Base-by-base conservation (phyloP, 805 yeast species). In the Kodamaea neixiangensis region DNA sequence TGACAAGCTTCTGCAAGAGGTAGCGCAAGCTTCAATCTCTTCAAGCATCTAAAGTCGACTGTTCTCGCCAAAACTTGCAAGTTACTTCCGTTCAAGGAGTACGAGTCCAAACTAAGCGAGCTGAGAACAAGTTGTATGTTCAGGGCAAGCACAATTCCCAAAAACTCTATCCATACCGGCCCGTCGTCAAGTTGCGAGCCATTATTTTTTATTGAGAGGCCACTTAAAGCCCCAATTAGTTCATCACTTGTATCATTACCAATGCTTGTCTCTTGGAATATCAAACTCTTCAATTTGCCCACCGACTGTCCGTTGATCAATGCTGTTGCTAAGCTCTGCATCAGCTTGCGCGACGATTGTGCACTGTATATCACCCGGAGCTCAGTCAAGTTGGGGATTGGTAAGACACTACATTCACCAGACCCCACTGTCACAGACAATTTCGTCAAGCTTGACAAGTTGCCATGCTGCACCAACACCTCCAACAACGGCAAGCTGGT, bases 81-180 rank as follows among this genome's bases (percentile, higher is more conserved):
- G 0, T 57, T 20, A 39, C 54, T 41, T 7, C 46, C 43, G 18
- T 46, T 42, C 44, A 63, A 66, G 34, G 67, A 64, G 6, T 48
- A 49, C 3, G 42, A 20, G 14, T 35, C 53, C 14, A 45, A 5
- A 15, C 41, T 34, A 33, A 45, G 38, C 7, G 17, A 25, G 5
- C 14, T 34, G 13, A 45, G 48, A 21, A 15, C 13, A 17, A 45
- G 22, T 21, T 15, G 29, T 3, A 14, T 9, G 17, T 34, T 17
- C n/a, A 21, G 43, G 1, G 37, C 11, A 14, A 10, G 11, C 21
- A 47, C 7, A 3, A 39, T 44, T 38, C n/a, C 14, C 21, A 47
- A 47, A 21, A 47, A 47, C 6, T 33, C 25, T 18, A 47, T 18
- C 49, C 49, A 47, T 14, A 21, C 15, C 4, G 49, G 49, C 18